Evolutionary conservation across 1,284 basidiomycete genomes (phyloP).

Genomic region (Ceratobasidium papillatum): DNA sequence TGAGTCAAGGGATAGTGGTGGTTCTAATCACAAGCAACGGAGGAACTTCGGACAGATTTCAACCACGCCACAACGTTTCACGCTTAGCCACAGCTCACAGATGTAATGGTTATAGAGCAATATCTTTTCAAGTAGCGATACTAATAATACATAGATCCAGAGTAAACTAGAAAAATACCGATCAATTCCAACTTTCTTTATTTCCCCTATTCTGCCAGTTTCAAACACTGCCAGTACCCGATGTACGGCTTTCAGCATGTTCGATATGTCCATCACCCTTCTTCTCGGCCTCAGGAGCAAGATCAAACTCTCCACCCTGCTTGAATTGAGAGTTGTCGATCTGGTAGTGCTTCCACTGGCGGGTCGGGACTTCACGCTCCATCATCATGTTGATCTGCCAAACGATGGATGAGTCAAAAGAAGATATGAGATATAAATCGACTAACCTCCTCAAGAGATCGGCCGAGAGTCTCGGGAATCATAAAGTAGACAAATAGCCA

Average conservation of each 20-base stretch:
- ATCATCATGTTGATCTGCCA: slow-evolving; percentile 43
- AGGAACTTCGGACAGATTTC: too few species aligned
- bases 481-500: slow-evolving; percentile 56
- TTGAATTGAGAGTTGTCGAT: slow-evolving; percentile 48
- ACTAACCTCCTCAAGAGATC: slow-evolving; percentile 51
- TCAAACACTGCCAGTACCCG: not conserved
- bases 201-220: not conserved
- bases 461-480: slow-evolving; percentile 53
- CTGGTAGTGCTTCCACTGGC: slow-evolving; percentile 51
- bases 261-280: slow-evolving; percentile 47
- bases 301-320: slow-evolving; percentile 32
- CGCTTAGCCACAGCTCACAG: too few species aligned
- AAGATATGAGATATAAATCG: not conserved
- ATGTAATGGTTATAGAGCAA: not conserved
- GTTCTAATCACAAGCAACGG: too few species aligned
- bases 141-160: slow-evolving; percentile 11
- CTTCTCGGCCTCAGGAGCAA: slow-evolving; percentile 48
- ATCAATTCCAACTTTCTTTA: not conserved
- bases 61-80: too few species aligned
- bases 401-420: slow-evolving; percentile 47
- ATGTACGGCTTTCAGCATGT: slow-evolving; percentile 41
- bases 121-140: not conserved
- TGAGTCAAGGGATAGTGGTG: too few species aligned
- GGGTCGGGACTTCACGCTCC: slow-evolving; percentile 51
- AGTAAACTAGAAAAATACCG: not conserved